Evolutionary conservation across 2,329 filamentous ascomycete species (phyloP), one percentile per base, ranked within the genome.

Genomic region (Incumbomyces lentus): DNA sequence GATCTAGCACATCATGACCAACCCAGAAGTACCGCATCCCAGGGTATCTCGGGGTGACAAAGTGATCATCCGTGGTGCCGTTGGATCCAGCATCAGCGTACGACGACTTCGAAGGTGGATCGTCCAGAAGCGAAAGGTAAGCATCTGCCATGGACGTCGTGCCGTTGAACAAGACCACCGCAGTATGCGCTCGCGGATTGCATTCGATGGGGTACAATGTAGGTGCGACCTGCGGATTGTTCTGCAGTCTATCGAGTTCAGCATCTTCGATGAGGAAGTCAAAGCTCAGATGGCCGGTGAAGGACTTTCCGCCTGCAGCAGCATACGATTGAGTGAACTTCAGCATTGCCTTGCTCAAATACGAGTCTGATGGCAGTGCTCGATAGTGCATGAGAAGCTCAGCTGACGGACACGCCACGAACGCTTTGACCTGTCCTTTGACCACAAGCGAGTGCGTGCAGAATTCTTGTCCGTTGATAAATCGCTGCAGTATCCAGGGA

Each of bases 221-320:
- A 35, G 49, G 36, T 14, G 39, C 32, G 5, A 29, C 32, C 10
- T 43, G n/a, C 2, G 40, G 17, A 19, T 50, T 62, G 55, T 5
- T 56, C 46, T 30, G 58, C 51, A 32, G 54, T 47, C 46, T 61
- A 52, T 50, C 49, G 41, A 38, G 49, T 7, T 64, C 58, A 33
- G 65, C 59, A 40, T 72, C 66, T 40, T 77, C 71, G 2, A 83
- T 74, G 53, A 87, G 66, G 51, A 89, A 82, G 59, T 86, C 80
- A 45, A 89, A 81, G 14, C 76, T 81, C 29, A 88, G 60, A 59
- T 89, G 85, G 0, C 84, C 84, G 0, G 82, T 86, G 57, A 84
- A 66, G 2, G 59, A 56, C 12, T 61, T 44, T 1, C 74, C 72
- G 18, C 72, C 66, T 37, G 68, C 69, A 2, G 60, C 59, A 0